Evolutionary conservation across 2,329 filamentous ascomycete species (phyloP), one percentile per base, ranked within the genome.

Genomic region (Scedosporium apiospermum): DNA sequence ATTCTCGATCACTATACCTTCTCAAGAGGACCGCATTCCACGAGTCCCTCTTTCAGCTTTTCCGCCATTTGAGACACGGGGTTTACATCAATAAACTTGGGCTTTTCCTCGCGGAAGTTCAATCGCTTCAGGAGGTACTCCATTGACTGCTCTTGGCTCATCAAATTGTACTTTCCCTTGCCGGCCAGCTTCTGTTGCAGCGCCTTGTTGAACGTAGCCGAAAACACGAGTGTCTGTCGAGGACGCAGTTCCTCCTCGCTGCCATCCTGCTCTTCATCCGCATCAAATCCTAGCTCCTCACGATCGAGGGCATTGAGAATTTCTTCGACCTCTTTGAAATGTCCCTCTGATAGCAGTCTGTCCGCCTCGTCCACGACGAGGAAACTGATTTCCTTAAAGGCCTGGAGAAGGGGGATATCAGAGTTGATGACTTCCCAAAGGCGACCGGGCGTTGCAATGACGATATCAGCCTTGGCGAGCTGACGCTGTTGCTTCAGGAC

Each of bases 311-410:
- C 86, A 63, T 86, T 87, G 16, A 99, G 76, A 23, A 99, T 96
- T 63, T 96, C 88, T 67, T 93, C 88, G 4, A 93, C 87, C 73
- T 99, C 95, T 73, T 97, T 93, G 77, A 96, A 99, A 71, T 97
- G 90, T 0, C 95, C 95, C 67, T 96, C 90, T 61, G 91, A 95
- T 65, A 99, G 82, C 18, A 99, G 80, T 61, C 95, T 84, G 77
- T 99, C 95, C 0, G 95, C 95, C 74, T 99, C 95, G 68, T 99
- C 95, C 1, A 99, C 82, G 0, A 98, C 91, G 2, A 99, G 77
- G 71, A 93, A 98, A 59, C 83, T 81, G 58, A 96, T 88, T 59
- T 83, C 76, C 70, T 87, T 88, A 69, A 99, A 87, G 2, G 86
- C 84, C 2, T 79, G 77, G 63, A 93, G 82, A 23, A 96, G 74